Conservation (phyloP, 345 rosid genomes). For the Aquilaria sinensis region DNA sequence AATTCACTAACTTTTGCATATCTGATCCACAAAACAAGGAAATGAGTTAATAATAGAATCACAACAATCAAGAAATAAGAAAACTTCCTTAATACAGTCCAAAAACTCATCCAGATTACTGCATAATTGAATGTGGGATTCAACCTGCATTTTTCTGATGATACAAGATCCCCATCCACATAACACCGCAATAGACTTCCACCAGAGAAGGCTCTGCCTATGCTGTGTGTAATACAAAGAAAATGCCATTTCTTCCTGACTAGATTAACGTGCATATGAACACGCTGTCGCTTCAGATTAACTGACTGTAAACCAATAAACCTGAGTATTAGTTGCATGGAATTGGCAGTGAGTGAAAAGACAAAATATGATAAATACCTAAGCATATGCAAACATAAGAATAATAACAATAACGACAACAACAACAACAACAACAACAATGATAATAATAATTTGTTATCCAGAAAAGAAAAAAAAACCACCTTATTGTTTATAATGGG, state of each 20-base stretch:
- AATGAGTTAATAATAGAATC: not conserved
- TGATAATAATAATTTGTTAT: no score
- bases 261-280: slow-evolving; percentile 52
- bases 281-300: slow-evolving; percentile 66
- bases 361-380: not conserved
- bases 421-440: no score
- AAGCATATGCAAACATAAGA: not conserved
- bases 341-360: slow-evolving; percentile 2
- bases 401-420: no score
- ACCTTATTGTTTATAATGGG: no score
- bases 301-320: slow-evolving; percentile 50
- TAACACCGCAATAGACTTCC: slow-evolving; percentile 87
- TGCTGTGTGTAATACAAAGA: slow-evolving; percentile 79
- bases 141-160: slow-evolving; percentile 98
- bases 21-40: slow-evolving; percentile 39
- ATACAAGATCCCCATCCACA: slow-evolving; percentile 74
- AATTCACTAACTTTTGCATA: slow-evolving; percentile 84
- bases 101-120: not conserved
- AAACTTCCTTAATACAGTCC: not conserved
- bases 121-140: slow-evolving; percentile 3
- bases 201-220: slow-evolving; percentile 96
- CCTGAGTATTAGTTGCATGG: slow-evolving; percentile 12
- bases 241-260: slow-evolving; percentile 83
- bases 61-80: no score
- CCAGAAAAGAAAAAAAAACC: no score